These are phyloP conservation scores for Botrytis galanthina DNA, from an alignment of 2,329 filamentous ascomycete genomes.

Conservation along the genomic window DNA sequence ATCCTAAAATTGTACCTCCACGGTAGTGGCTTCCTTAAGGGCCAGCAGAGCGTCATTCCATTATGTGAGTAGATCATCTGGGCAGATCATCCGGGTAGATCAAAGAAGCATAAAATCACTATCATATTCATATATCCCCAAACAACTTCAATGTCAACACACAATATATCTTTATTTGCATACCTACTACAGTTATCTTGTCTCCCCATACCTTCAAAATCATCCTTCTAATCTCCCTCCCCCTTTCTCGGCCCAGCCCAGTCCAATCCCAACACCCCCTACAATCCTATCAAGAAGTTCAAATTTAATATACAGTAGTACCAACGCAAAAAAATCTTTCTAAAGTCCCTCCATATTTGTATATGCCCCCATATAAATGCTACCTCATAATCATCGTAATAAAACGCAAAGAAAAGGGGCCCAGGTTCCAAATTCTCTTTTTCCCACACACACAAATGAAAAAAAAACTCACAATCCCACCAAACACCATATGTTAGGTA, in stretches of 20 bases:
- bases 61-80: background rate
- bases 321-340: constrained; percentile 14
- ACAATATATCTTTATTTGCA: background rate
- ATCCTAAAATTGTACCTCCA: background rate
- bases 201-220: constrained; percentile 1
- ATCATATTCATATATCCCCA: background rate
- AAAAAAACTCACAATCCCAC: constrained; percentile 9
- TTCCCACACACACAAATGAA: constrained; percentile 11
- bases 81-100: background rate
- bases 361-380: constrained; percentile 18
- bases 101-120: background rate
- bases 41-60: background rate
- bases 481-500: constrained; percentile 15
- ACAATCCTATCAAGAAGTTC: constrained; percentile 8
- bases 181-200: background rate
- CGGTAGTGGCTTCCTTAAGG: background rate
- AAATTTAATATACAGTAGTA: constrained; percentile 19
- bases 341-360: constrained; percentile 18
- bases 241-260: background rate
- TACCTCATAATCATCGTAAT: constrained; percentile 20
- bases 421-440: constrained; percentile 15
- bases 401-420: constrained; percentile 16
- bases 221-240: background rate
- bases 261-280: background rate
- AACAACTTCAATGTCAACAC: background rate